phyloP scores from a whole-genome alignment of 345 rosid species.

The Eucalyptus albens region DNA sequence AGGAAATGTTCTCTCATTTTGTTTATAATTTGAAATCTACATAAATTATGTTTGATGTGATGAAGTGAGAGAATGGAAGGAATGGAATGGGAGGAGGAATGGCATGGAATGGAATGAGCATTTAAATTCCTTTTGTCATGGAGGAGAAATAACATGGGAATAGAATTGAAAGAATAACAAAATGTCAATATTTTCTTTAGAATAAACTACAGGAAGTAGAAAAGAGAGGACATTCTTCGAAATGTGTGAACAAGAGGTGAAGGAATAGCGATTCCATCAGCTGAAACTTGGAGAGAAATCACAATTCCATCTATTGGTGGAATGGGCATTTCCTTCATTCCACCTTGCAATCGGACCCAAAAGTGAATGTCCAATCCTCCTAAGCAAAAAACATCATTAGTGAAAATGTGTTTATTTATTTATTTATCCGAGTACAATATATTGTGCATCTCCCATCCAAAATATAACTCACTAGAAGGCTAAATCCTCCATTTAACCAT shows the following conservation, averaged over 20 bases:
- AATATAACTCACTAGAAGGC: background rate
- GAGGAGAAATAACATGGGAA: background rate
- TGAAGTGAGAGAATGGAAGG: background rate
- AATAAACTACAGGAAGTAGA: background rate
- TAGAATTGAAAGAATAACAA: background rate
- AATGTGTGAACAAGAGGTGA: background rate
- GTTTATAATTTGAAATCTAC: background rate
- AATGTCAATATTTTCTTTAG: background rate
- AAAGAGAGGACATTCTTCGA: background rate
- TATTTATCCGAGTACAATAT: background rate
- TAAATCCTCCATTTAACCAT: background rate
- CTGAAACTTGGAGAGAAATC: background rate
- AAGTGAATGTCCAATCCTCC: background rate
- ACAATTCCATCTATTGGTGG: background rate
- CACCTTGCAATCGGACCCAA: background rate
- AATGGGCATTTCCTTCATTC: background rate
- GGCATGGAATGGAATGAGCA: background rate
- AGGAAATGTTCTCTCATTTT: background rate
- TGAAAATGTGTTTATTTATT: background rate
- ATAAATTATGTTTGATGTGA: background rate
- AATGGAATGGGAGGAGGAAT: background rate
- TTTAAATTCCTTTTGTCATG: background rate
- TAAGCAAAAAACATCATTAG: background rate
- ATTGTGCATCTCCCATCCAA: background rate
- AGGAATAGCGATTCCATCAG: background rate